A percentile compares a stretch with the other conserved stretches of the same genome.
Evolutionary conservation across 768 basidiomycete genomes (phyloP).

Genomic region (Tylopilus vinaceipallidus): DNA sequence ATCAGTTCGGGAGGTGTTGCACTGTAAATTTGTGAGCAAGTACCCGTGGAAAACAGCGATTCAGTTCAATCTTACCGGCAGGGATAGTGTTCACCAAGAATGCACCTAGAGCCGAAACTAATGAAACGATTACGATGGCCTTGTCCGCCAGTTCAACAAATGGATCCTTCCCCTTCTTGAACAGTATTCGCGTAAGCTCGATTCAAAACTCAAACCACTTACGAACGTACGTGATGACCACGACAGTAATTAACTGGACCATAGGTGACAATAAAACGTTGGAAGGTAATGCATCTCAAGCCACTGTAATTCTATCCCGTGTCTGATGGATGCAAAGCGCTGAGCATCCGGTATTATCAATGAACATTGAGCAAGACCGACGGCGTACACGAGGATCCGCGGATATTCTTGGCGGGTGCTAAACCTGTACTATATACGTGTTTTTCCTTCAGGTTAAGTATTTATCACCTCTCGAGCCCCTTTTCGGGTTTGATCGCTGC

Average conservation of each 20-base stretch:
- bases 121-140: conserved; percentile 17
- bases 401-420: too few species aligned
- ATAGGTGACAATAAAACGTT: background rate
- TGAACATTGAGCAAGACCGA: too few species aligned
- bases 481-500: too few species aligned
- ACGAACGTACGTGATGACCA: conserved; percentile 21
- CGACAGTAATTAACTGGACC: background rate
- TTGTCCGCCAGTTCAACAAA: conserved; percentile 32
- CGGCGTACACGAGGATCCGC: too few species aligned
- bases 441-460: too few species aligned
- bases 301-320: too few species aligned
- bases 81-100: conserved; percentile 25
- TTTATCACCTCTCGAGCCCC: too few species aligned
- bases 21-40: conserved; percentile 16
- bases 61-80: conserved; percentile 5
- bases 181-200: conserved; percentile 39
- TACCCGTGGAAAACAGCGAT: background rate
- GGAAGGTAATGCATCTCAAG: too few species aligned
- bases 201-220: background rate
- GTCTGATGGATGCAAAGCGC: too few species aligned
- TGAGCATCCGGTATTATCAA: too few species aligned
- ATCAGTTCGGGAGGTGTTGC: conserved; percentile 33
- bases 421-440: too few species aligned
- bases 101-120: background rate
- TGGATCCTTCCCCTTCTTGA: conserved; percentile 33